Percentiles rank a stretch among this genome's conserved stretches.
Evolutionary conservation across 768 basidiomycete species (phyloP).

Genomic region (Trametes cinnabarina): DNA sequence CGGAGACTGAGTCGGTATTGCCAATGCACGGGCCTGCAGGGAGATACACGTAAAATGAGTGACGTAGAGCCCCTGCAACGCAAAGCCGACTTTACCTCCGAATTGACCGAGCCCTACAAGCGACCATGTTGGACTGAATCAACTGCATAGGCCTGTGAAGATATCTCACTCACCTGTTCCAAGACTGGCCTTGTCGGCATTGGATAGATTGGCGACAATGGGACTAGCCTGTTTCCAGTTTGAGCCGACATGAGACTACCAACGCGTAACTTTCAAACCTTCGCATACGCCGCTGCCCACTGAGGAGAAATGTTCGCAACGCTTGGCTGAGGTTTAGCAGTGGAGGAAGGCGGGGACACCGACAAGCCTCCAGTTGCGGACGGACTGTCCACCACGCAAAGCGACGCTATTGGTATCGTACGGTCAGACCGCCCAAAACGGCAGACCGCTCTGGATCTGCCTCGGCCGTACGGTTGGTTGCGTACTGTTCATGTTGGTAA

Average conservation of each 20-base stretch:
- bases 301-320: slow-evolving; percentile 38
- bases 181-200: slow-evolving; percentile 32
- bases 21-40: slow-evolving; percentile 27
- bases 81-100: slow-evolving; percentile 20
- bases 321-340: not conserved
- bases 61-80: too few species aligned
- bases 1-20: slow-evolving; percentile 17
- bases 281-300: slow-evolving; percentile 53
- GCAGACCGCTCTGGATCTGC: too few species aligned
- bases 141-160: not conserved
- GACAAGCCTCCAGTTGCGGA: not conserved
- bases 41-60: not conserved
- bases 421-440: not conserved
- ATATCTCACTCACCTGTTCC: slow-evolving; percentile 25
- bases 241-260: too few species aligned
- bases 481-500: slow-evolving; percentile 11
- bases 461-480: too few species aligned
- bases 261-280: too few species aligned
- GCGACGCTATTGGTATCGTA: not conserved
- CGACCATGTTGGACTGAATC: not conserved
- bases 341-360: not conserved
- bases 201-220: slow-evolving; percentile 43
- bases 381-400: slow-evolving; percentile 4
- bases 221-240: slow-evolving; percentile 40
- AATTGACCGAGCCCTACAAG: slow-evolving; percentile 8